Base-by-base conservation (phyloP, 768 basidiomycete genomes). In the Mrakia frigida region DNA sequence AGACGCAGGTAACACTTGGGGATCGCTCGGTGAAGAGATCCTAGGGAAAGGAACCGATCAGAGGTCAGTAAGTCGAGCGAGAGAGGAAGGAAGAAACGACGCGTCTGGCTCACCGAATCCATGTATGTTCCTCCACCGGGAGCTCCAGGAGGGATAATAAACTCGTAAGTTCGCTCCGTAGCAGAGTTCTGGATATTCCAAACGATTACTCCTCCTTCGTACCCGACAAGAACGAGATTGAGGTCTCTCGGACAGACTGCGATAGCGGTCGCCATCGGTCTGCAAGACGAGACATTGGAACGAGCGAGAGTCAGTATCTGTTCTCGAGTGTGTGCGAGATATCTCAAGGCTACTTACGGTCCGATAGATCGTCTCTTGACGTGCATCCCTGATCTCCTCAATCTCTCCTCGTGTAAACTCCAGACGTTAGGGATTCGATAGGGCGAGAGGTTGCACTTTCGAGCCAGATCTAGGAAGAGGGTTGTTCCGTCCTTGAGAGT, bases 381-480 rank as follows among this genome's bases (percentile, higher is more conserved):
- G 16, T 81, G 79, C 73, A 83, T 68, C 80, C 85, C 80, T 83
- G 85, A 82, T 84, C 84, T 35, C 85, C 80, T 85, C 82, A 84
- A 87, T 28, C 84, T 87, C 76, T 90, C 87, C 82, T 91, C 89
- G 79, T 92, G 89, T 41, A 88, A 79, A 31, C 85, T 85, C 94
- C 93, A 95, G 79, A 90, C 84, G 80, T 93, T 93, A 3, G 90
- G 89, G 46, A 92, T 87, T 25, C 84, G 85, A 80, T 90, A 92
- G 16, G 86, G 85, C 0, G 92, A 91, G 77, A 90, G 86, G 28
- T 87, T 85, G 37, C 46, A 67, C 23, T 88, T 85, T 76, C 91
- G 90, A 18, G 87, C 84, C n/a, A 94, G 80, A 81, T 94, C 93
- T 81, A 90, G 94, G 3, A 90, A 89, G 79, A 87, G 87, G 78